Base-by-base conservation (phyloP, 768 basidiomycete species). In the Mycena filopes region DNA sequence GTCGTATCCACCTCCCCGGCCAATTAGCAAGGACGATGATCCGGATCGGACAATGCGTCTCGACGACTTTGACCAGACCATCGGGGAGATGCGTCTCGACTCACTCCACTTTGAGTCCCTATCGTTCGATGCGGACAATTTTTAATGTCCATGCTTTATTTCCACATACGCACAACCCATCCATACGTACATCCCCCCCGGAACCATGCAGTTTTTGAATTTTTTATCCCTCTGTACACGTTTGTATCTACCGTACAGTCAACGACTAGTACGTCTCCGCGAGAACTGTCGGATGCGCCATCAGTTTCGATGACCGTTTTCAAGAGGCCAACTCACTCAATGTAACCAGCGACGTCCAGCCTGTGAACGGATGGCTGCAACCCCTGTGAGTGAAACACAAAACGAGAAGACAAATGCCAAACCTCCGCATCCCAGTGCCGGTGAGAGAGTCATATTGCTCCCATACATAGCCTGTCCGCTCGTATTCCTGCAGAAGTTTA, bases 391-490 rank as follows among this genome's bases (percentile, higher is more conserved):
- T 66, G 38, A 72, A 2, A 36, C 29, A 41, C 50, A 55, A 53
- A 40, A n/a, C 16, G 26, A 26, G 23, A 46, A 15, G 10, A 36
- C 25, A 68, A 25, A 36, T 54, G 51, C 82, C n/a, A 65, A 10
- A 92, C 93, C 94, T 97, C 81, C 96, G 79, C 74, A 84, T 84
- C 2, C 96, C 96, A 74, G 94, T 86, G 20, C 96, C 96, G 18
- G 87, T 93, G 4, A 82, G 75, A 1, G 95, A 81, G 75, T 98
- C 91, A 75, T 98, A 99, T 77, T 98, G 97, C 77, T 99, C 96
- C 96, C 96, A 99, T 18, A 95, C 94, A 74, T 95, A 97, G 4
- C 95, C 96, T 4, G 96, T 98, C 29, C 92, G 86, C 73, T 94
- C 83, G 75, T 95, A 98, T 78, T 98, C 95, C 94, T 96, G 53